These are phyloP conservation scores for Epichloe brachyelytri DNA, from an alignment of 2,329 filamentous ascomycete species.

Conservation along the genomic window DNA sequence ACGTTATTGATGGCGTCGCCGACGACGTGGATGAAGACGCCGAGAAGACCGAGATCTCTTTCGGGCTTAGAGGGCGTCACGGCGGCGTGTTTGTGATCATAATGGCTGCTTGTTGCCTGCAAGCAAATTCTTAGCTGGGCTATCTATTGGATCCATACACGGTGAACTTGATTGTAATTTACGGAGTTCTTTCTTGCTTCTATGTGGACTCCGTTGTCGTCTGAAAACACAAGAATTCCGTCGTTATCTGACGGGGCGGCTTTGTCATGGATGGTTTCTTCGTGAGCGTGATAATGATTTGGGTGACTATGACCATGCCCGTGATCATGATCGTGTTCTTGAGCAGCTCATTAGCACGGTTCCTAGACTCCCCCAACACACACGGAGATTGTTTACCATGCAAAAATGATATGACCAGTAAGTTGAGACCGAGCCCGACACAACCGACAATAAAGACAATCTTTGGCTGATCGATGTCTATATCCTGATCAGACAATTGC, in stretches of 20 bases:
- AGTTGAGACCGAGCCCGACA: slow-evolving; percentile 52
- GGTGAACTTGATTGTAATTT: neutral
- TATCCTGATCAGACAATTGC: slow-evolving; percentile 5
- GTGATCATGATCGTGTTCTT: slow-evolving; percentile 24
- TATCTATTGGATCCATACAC: neutral
- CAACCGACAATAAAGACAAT: slow-evolving; percentile 58
- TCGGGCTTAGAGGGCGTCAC: slow-evolving; percentile 21
- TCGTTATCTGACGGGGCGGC: neutral
- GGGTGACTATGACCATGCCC: slow-evolving; percentile 12
- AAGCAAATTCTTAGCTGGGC: neutral
- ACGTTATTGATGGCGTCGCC: slow-evolving; percentile 67
- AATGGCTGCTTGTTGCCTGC: slow-evolving; percentile 19
- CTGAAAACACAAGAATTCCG: neutral
- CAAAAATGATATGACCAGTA: slow-evolving; percentile 52
- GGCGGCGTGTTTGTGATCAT: slow-evolving; percentile 35
- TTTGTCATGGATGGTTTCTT: neutral
- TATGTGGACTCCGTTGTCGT: neutral
- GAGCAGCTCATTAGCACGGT: neutral
- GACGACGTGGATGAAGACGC: slow-evolving; percentile 56
- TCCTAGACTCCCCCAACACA: neutral
- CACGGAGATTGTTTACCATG: slow-evolving; percentile 35
- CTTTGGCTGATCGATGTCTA: slow-evolving; percentile 51
- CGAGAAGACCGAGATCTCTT: slow-evolving; percentile 57
- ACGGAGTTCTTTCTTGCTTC: neutral
- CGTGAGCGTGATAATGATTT: slow-evolving; percentile 11